A percentile compares a stretch with the other conserved stretches of the same genome.
These are phyloP conservation scores for Cerrena zonata DNA, from an alignment of 1,284 basidiomycete species.

Conservation along the genomic window DNA sequence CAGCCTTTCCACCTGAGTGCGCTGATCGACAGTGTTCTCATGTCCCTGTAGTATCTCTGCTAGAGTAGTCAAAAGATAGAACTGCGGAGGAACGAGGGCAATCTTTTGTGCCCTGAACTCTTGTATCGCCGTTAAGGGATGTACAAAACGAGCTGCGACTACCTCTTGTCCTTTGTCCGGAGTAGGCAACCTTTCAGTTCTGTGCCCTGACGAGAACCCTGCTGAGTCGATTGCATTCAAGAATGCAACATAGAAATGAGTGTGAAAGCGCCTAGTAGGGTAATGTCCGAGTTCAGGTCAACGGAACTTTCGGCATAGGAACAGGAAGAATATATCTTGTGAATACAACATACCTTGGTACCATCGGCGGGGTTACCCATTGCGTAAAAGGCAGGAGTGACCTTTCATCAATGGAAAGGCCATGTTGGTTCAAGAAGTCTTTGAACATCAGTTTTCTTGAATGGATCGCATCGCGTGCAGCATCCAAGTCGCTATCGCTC, in stretches of 20 bases:
- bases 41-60: conserved; percentile 15
- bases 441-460: conserved; percentile 44
- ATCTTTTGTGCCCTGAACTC: conserved; percentile 48
- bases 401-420: conserved; percentile 37
- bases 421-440: conserved; percentile 45
- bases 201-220: conserved; percentile 47
- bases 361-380: conserved; percentile 59
- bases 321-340: background rate
- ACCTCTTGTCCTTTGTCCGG: conserved; percentile 68
- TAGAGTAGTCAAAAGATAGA: conserved; percentile 59
- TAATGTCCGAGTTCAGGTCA: too few relatives aligned
- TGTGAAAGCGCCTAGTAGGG: conserved; percentile 53
- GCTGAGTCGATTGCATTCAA: conserved; percentile 39
- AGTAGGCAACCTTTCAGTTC: conserved; percentile 54
- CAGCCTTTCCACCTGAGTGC: conserved; percentile 40
- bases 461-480: conserved; percentile 53
- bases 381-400: conserved; percentile 60
- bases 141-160: conserved; percentile 56
- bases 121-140: conserved; percentile 43
- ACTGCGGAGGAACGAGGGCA: conserved; percentile 65
- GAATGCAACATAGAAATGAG: conserved; percentile 62
- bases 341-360: conserved; percentile 43
- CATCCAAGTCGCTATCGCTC: conserved; percentile 39
- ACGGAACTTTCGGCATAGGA: background rate
- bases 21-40: conserved; percentile 39